These are phyloP conservation scores for Chiua virens DNA, from an alignment of 768 basidiomycete species.

Conservation along the genomic window DNA sequence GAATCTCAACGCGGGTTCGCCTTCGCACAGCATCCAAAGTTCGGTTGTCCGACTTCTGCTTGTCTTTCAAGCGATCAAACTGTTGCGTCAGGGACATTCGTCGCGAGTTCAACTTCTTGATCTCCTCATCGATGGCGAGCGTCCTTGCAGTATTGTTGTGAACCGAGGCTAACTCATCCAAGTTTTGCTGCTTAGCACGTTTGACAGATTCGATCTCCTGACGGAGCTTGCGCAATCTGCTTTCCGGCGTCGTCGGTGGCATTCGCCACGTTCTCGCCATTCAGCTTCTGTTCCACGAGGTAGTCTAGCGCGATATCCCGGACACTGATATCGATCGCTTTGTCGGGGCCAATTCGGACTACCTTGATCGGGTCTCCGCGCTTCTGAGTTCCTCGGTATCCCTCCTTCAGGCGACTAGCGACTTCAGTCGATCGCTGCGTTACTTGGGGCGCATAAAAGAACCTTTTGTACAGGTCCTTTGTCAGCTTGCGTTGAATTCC, in stretches of 20 bases:
- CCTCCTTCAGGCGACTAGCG: slow-evolving; percentile 79
- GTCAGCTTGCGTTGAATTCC: slow-evolving; percentile 37
- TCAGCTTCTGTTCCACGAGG: slow-evolving; percentile 76
- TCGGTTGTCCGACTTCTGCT: slow-evolving; percentile 76
- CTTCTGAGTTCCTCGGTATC: slow-evolving; percentile 60
- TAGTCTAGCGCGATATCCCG: slow-evolving; percentile 86
- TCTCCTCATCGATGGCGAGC: slow-evolving; percentile 66
- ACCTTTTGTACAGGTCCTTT: slow-evolving; percentile 62
- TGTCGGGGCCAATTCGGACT: slow-evolving; percentile 84
- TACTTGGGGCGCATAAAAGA: slow-evolving; percentile 94
- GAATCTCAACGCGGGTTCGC: slow-evolving; percentile 69
- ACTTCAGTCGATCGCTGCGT: slow-evolving; percentile 99
- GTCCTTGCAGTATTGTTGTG: slow-evolving; percentile 57
- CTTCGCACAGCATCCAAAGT: slow-evolving; percentile 82
- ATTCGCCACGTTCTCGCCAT: slow-evolving; percentile 39
- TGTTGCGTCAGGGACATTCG: slow-evolving; percentile 64
- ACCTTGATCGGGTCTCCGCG: slow-evolving; percentile 65
- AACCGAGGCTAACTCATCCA: slow-evolving; percentile 54
- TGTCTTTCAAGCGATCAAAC: slow-evolving; percentile 78
- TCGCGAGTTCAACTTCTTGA: slow-evolving; percentile 62
- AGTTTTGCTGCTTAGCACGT: slow-evolving; percentile 53
- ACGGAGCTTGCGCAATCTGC: slow-evolving; percentile 58
- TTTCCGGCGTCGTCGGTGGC: slow-evolving; percentile 52
- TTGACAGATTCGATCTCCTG: slow-evolving; percentile 72
- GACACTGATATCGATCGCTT: slow-evolving; percentile 72